A percentile compares a stretch with the other conserved stretches of the same genome.
phyloP scores from a whole-genome alignment of 129 eudicot genomes.

The Saposhnikovia divaricata region DNA sequence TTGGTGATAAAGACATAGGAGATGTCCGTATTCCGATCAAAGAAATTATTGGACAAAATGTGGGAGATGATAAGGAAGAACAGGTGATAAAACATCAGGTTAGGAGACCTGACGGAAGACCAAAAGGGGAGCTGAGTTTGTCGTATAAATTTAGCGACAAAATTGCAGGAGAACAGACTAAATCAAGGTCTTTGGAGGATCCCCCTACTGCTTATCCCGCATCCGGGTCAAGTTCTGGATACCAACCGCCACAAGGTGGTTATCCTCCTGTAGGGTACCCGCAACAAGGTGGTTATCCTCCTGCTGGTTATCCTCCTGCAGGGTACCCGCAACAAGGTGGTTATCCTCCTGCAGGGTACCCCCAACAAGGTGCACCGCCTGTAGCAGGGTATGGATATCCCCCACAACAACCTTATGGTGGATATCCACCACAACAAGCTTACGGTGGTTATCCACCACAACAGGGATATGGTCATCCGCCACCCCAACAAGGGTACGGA shows the following conservation, averaged over 20 bases:
- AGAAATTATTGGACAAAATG: conserved; percentile 13
- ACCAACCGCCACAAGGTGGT: conserved; percentile 10
- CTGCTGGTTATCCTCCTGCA: conserved; percentile 15
- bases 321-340: neutral
- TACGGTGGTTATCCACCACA: conserved; percentile 32
- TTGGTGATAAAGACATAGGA: conserved; percentile 27
- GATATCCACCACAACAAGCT: conserved; percentile 16
- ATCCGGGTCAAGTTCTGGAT: conserved; percentile 18
- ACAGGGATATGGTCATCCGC: neutral
- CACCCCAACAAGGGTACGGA: conserved; percentile 16
- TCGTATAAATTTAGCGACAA: conserved; percentile 18
- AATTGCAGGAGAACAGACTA: neutral
- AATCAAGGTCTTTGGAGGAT: neutral
- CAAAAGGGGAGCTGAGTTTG: conserved; percentile 21
- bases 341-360: conserved; percentile 6
- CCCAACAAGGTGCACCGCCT: neutral
- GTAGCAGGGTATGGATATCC: conserved; percentile 12
- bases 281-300: neutral
- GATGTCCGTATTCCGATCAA: conserved; percentile 26
- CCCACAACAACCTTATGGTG: conserved; percentile 17
- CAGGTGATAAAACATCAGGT: conserved; percentile 14
- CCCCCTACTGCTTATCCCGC: conserved; percentile 26
- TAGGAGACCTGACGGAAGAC: conserved; percentile 15
- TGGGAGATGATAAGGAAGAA: neutral
- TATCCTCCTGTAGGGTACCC: neutral